phyloP scores from a whole-genome alignment of 2,329 filamentous ascomycete species.

The Cladosporium sp. region DNA sequence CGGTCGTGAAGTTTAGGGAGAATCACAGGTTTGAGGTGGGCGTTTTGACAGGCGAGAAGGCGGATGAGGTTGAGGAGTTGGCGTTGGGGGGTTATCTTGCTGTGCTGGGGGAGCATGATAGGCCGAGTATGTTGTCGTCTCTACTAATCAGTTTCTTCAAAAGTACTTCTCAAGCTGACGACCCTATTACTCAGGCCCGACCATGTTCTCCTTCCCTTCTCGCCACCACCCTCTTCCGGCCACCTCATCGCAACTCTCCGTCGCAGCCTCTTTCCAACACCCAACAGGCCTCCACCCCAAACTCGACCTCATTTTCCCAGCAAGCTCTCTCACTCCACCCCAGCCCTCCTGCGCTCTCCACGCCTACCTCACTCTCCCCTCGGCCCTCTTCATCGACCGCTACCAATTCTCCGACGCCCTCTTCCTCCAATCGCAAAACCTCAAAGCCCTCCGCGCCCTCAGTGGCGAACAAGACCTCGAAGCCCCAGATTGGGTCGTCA shows the following conservation, averaged over 20 bases:
- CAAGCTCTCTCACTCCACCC: slow-evolving; percentile 48
- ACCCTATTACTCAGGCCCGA: slow-evolving; percentile 53
- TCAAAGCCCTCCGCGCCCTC: slow-evolving; percentile 66
- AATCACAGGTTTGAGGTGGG: slow-evolving; percentile 71
- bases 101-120: slow-evolving; percentile 72
- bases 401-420: slow-evolving; percentile 78
- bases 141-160: neutral
- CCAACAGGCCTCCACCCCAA: slow-evolving; percentile 84
- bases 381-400: slow-evolving; percentile 77
- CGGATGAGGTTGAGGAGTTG: slow-evolving; percentile 68
- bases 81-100: slow-evolving; percentile 76
- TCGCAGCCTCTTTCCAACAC: slow-evolving; percentile 59
- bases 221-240: slow-evolving; percentile 64
- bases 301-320: slow-evolving; percentile 65
- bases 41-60: slow-evolving; percentile 64
- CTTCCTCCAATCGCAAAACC: slow-evolving; percentile 78
- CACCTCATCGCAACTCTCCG: slow-evolving; percentile 38
- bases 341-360: slow-evolving; percentile 68
- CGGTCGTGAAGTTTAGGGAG: slow-evolving; percentile 15
- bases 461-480: slow-evolving; percentile 83
- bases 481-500: slow-evolving; percentile 77
- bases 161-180: neutral
- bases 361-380: slow-evolving; percentile 80
- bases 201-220: slow-evolving; percentile 80
- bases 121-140: slow-evolving; percentile 55